These are phyloP conservation scores for Chlorophyllum brunneum DNA, from an alignment of 768 basidiomycete species.

Conservation along the genomic window DNA sequence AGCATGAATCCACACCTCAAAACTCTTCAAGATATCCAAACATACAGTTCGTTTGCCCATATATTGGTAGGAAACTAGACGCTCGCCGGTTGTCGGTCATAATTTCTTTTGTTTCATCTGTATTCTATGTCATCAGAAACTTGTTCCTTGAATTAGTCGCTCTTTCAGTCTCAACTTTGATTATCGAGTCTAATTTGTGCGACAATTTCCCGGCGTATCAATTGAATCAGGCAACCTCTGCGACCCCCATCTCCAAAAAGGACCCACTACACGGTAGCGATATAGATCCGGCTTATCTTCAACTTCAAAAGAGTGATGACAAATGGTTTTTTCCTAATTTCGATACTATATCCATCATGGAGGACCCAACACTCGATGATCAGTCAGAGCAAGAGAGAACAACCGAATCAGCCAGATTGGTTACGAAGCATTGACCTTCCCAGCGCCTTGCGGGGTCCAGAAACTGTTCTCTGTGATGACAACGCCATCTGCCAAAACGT, in stretches of 20 bases:
- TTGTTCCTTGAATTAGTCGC: neutral
- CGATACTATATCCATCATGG: too few species aligned
- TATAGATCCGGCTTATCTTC: constrained; percentile 19
- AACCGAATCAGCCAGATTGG: too few species aligned
- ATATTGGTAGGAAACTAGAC: neutral
- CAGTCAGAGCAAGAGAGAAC: too few species aligned
- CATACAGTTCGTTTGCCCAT: neutral
- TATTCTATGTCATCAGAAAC: neutral
- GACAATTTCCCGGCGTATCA: too few species aligned
- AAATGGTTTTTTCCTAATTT: too few species aligned
- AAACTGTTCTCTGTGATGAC: too few species aligned
- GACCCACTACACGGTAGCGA: too few species aligned
- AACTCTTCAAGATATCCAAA: neutral
- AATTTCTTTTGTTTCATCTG: neutral
- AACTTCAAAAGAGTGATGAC: neutral
- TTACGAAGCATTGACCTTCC: too few species aligned
- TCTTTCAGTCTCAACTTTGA: neutral
- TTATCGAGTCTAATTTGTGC: neutral
- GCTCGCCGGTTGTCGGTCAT: neutral
- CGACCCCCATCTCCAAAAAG: too few species aligned
- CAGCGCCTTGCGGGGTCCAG: too few species aligned
- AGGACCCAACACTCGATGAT: too few species aligned
- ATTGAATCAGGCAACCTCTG: too few species aligned
- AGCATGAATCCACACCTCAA: neutral
- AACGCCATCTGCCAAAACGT: neutral